Evolutionary conservation across 805 yeast genomes (phyloP), one percentile per base, ranked within the genome.

Genomic region (Yarrowia sp.): DNA sequence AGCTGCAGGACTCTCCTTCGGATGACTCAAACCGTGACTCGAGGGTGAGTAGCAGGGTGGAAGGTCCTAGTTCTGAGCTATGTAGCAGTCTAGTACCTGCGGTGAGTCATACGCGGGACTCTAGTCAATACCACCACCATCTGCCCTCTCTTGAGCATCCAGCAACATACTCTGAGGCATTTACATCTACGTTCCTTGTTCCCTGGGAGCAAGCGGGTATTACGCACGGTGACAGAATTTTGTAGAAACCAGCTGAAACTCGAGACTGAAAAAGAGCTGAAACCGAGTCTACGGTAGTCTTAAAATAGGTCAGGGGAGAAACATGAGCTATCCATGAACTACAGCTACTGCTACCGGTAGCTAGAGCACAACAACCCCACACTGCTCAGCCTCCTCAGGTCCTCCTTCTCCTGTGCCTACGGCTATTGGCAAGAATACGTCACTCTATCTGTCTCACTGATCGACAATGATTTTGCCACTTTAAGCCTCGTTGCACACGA

Each of bases 11-110:
- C 14, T 8, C 9, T 12, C 41, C 16, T 14, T 19, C 35, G 50
- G 50, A n/a, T 46, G 50, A 46, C 50, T 46, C 50, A 46, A 46
- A 19, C 49, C 36, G 50, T 46, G 50, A 46, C 50, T 46, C 50
- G 12, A 11, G 9, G 46, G 46, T 42, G 46, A 42, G 46, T 15
- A n/a, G 46, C 3, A 26, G 7, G 4, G 32, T 26, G 32, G 32
- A 26, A 26, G 32, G 32, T 26, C 32, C 32, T 26, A 26, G 4
- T 26, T 26, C 32, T 26, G 32, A 26, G 32, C 32, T 26, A 26
- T 26, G 32, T 26, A 26, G 2, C 32, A 26, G 4, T 5, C 32
- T 26, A 26, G 32, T 26, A 26, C 32, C 32, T 26, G 32, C 32
- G 32, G 32, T 26, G 32, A 26, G 32, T 26, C 32, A 26, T 26